phyloP scores from a whole-genome alignment of 345 rosid genomes.

The Eucalyptus albens region DNA sequence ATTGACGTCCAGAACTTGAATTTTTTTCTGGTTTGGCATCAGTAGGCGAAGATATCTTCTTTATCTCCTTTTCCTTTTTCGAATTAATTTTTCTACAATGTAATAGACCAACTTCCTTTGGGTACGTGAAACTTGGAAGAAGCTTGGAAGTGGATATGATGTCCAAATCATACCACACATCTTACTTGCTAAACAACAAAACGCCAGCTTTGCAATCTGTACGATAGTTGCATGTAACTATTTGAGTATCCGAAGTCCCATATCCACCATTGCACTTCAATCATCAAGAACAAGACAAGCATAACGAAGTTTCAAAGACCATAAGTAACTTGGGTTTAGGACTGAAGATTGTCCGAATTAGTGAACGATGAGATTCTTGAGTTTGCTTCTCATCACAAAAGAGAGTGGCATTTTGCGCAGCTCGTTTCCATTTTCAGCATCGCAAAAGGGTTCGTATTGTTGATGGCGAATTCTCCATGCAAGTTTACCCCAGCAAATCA shows the following conservation, averaged over 20 bases:
- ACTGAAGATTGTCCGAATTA: background rate
- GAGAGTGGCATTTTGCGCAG: background rate
- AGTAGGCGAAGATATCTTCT: background rate
- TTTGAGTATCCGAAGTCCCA: background rate
- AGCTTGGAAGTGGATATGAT: background rate
- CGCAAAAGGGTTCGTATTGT: background rate
- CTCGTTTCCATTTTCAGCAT: background rate
- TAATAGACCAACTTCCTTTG: background rate
- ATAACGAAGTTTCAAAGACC: background rate
- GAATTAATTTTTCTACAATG: background rate
- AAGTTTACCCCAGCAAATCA: background rate
- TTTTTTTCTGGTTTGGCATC: background rate
- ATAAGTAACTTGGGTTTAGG: background rate
- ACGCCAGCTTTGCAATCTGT: background rate
- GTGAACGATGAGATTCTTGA: background rate
- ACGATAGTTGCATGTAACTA: background rate
- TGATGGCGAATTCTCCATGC: background rate
- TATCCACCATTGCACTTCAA: background rate
- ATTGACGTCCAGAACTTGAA: background rate
- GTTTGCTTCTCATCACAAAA: background rate
- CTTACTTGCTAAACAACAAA: background rate
- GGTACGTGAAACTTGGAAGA: background rate
- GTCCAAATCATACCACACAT: background rate
- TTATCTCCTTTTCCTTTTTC: background rate
- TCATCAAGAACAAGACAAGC: background rate